Conservation (phyloP, 1,284 basidiomycete species). For the Cryptococcus sp. region DNA sequence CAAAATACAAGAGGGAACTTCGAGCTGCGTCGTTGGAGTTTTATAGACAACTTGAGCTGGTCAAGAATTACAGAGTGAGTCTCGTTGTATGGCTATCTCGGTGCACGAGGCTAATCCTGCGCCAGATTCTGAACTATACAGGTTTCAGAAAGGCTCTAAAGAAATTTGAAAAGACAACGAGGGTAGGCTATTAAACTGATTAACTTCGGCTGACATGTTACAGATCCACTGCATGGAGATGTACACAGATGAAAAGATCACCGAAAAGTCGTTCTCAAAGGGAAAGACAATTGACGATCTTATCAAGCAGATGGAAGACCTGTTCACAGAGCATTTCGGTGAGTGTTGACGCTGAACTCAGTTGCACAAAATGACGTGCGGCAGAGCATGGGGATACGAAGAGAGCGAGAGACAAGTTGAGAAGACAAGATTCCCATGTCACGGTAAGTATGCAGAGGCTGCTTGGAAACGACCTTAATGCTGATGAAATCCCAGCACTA, state of each 20-base stretch:
- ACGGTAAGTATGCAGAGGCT: slow-evolving; percentile 43
- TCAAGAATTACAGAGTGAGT: slow-evolving; percentile 80
- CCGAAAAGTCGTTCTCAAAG: slow-evolving; percentile 47
- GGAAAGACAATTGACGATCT: slow-evolving; percentile 61
- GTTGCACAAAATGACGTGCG: not conserved
- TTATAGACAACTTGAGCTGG: slow-evolving; percentile 69
- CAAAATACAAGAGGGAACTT: slow-evolving; percentile 72
- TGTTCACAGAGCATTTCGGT: slow-evolving; percentile 73
- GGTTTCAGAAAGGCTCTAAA: slow-evolving; percentile 88
- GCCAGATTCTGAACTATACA: slow-evolving; percentile 74
- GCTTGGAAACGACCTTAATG: not conserved
- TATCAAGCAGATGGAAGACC: slow-evolving; percentile 66
- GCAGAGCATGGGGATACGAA: slow-evolving; percentile 78
- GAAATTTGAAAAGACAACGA: slow-evolving; percentile 86
- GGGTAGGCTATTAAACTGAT: slow-evolving; percentile 45
- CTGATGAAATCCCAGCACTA: slow-evolving; percentile 55
- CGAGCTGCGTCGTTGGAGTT: slow-evolving; percentile 78
- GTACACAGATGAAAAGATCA: slow-evolving; percentile 71
- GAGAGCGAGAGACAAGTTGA: slow-evolving; percentile 65
- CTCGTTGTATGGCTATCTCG: not conserved
- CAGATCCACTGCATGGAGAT: slow-evolving; percentile 55
- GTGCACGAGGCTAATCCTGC: slow-evolving; percentile 1
- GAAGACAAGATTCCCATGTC: slow-evolving; percentile 55
- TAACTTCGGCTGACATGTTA: not conserved
- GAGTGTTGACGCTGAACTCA: slow-evolving; percentile 20